Base-by-base conservation (phyloP, 2,329 filamentous ascomycete species). In the Xylaria arbuscula region DNA sequence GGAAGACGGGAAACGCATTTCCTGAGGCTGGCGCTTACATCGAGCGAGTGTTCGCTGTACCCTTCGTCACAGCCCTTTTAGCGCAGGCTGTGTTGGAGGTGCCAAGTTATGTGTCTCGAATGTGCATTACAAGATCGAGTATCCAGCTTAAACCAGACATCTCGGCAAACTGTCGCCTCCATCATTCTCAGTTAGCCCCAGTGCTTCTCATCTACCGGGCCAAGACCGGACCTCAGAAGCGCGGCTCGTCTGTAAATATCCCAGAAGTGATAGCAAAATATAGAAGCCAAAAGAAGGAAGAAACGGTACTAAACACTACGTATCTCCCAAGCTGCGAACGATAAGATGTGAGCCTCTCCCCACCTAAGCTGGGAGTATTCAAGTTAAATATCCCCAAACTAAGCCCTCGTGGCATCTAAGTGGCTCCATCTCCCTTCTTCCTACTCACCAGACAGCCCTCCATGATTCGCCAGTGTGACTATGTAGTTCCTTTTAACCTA, bases 191-290 rank as follows among this genome's bases (percentile, higher is more conserved):
- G 42, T 10, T 36, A 22, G n/a, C 32, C 34, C 19, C 15, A 15
- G 45, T 24, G 22, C 32, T 17, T 45, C 61, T 5, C 48, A n/a
- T 36, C n/a, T 22, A 11, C 38, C 22, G 24, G 17, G 40, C 34
- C 19, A 24, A 13, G 22, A 53, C 28, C n/a, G 11, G 7, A 65
- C 13, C 19, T 50, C 13, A 51, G 11, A 15, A n/a, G 9, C 50
- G 50, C 10, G 22, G 13, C 36, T n/a, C 17, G 28, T 50, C 32
- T 24, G 19, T n/a, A 40, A 48, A 50, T 11, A 50, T 53, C 17
- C 17, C 57, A 57, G 59, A 57, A 34, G 42, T 53, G 19, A 61
- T 28, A 66, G 36, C 22, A 24, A 45, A 34, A 51, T 19, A 19
- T 19, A 57, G 47, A 15, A 13, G 32, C 13, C n/a, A 34, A 45